Conservation (phyloP, 2,329 filamentous ascomycete species). For the Curvularia sp. region DNA sequence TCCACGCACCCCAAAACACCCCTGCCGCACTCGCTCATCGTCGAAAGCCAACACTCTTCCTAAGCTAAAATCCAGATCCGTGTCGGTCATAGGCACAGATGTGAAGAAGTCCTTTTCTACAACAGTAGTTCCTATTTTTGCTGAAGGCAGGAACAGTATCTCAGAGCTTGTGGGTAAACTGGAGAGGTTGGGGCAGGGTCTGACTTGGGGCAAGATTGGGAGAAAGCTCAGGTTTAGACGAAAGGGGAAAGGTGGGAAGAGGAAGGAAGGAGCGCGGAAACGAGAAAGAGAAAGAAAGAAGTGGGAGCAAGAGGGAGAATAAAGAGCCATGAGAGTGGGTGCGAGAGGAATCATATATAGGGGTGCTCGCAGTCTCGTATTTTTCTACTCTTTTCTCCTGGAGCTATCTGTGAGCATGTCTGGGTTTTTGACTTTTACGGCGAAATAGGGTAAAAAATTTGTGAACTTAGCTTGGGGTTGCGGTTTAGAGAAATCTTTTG, state of each 20-base stretch:
- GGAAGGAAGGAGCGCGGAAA: background rate
- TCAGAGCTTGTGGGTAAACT: background rate
- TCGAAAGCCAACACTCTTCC: background rate
- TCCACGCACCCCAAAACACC: background rate
- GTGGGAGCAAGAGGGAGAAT: background rate
- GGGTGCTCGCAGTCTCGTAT: no score
- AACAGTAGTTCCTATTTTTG: background rate
- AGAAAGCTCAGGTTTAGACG: background rate
- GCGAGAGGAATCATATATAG: background rate
- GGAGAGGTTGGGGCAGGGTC: background rate
- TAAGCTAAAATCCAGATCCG: background rate
- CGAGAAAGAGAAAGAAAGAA: background rate
- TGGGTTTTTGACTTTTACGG: no score
- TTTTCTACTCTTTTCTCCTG: no score
- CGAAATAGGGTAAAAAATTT: background rate
- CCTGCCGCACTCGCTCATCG: background rate
- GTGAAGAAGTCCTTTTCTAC: constrained; percentile 1
- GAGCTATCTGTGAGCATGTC: no score
- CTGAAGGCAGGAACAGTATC: constrained; percentile 1
- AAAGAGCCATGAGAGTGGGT: background rate
- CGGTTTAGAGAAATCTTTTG: no score
- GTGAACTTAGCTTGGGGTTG: background rate
- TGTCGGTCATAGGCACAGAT: constrained; percentile 2
- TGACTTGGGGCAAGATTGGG: background rate
- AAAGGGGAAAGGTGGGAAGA: background rate